phyloP scores from a whole-genome alignment of 2,329 filamentous ascomycete genomes.

The Trichoderma sp. region DNA sequence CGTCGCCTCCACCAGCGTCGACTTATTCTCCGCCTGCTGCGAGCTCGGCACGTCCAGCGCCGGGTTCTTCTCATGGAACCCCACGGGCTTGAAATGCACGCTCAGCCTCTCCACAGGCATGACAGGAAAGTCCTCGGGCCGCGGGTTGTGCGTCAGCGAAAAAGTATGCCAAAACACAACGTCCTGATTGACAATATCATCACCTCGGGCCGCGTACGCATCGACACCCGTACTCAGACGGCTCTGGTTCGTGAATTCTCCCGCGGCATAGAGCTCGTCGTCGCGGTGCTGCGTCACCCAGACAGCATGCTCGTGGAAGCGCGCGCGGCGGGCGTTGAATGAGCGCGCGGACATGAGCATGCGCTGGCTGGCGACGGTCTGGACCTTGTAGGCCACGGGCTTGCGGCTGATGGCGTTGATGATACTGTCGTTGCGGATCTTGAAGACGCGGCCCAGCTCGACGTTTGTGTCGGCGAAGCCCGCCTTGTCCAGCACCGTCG shows the following conservation, averaged over 20 bases:
- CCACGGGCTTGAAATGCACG: conserved; percentile 43
- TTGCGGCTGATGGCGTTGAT: conserved; percentile 50
- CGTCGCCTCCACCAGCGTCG: conserved; percentile 42
- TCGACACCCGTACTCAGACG: conserved; percentile 46
- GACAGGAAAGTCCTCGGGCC: conserved; percentile 53
- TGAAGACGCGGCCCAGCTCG: conserved; percentile 50
- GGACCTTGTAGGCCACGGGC: conserved; percentile 52
- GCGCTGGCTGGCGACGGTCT: conserved; percentile 48
- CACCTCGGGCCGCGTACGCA: conserved; percentile 48
- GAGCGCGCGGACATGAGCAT: conserved; percentile 48
- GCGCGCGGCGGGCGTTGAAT: conserved; percentile 44
- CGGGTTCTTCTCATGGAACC: conserved; percentile 51
- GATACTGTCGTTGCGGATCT: conserved; percentile 48
- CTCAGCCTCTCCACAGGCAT: conserved; percentile 53
- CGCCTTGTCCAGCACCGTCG: conserved; percentile 48
- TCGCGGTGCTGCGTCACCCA: conserved; percentile 54
- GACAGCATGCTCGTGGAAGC: conserved; percentile 48
- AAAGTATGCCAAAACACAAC: conserved; percentile 50
- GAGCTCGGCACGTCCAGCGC: conserved; percentile 46
- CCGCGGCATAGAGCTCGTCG: conserved; percentile 52
- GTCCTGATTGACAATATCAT: conserved; percentile 42
- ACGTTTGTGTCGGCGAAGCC: conserved; percentile 55
- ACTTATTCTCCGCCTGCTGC: conserved; percentile 35
- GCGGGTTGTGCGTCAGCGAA: conserved; percentile 51
- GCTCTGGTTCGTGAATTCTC: conserved; percentile 55